Base-by-base conservation (phyloP, 352 stramenopile species). In the Thalassiosira delicatula region DNA sequence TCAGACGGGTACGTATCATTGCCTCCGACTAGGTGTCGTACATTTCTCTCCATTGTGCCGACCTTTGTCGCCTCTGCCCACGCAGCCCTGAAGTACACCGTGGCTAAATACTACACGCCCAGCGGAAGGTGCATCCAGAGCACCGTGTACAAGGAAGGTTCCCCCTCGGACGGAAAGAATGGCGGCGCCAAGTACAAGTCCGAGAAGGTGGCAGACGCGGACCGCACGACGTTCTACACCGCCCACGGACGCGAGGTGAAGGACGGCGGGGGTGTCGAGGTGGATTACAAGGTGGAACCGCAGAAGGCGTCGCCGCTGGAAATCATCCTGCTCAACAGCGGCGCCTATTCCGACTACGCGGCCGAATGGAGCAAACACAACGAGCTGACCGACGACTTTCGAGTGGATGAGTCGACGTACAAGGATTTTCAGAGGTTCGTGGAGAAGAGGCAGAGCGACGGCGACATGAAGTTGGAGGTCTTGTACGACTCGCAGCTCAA, bases 51-150 rank as follows among this genome's bases (percentile, higher is more conserved):
- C n/a, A 49, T 49, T 11, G 21, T 42, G 44, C 30, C n/a, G 30
- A 21, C 9, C 27, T 62, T n/a, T 84, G n/a, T n/a, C n/a, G n/a
- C n/a, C n/a, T n/a, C n/a, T n/a, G n/a, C n/a, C n/a, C 82, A 93
- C 71, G 88, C 86, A 54, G 92, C 93, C 21, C 78, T 97, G 14
- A 97, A 97, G 76, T 96, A 95, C 76, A 97, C 94, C 14, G 93
- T 97, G 11, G 94, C 93, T 21, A 96, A 96, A 74, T 97, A 97
- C 72, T 96, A 96, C 83, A 97, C 94, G 5, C 94, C 94, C 9
- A 92, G 79, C 76, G 94, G 94, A 33, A 81, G 92, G 27, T 95
- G 92, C 70, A 95, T 96, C 60, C 92, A 96, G 78, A 85, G 76
- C 21, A 89, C 92, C 51, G 88, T 92, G 56, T 95, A 95, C 72